Evolutionary conservation across 2,329 filamentous ascomycete species (phyloP).

Genomic region (Catunica adiposa): DNA sequence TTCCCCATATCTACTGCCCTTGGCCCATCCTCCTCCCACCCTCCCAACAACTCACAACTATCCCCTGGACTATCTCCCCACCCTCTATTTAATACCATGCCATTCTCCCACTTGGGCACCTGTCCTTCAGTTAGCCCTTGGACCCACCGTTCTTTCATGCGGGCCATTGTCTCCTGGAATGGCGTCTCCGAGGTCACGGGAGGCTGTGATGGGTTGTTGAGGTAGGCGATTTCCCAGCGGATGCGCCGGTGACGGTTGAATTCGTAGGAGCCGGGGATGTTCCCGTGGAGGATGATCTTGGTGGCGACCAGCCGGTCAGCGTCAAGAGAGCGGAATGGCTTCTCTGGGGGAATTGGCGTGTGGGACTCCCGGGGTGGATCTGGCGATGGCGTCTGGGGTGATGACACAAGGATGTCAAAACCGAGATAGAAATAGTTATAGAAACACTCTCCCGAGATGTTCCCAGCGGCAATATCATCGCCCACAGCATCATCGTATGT

Average conservation of each 20-base stretch:
- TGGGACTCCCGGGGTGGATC: constrained; percentile 34
- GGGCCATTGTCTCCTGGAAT: constrained; percentile 55
- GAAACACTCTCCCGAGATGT: constrained; percentile 60
- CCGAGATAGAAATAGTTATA: constrained; percentile 97
- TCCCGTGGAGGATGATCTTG: constrained; percentile 86
- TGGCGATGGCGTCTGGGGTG: constrained; percentile 48
- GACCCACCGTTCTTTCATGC: constrained; percentile 54
- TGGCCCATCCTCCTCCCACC: constrained; percentile 60
- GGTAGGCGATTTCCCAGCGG: constrained; percentile 62
- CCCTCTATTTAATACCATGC: constrained; percentile 82
- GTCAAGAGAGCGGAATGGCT: constrained; percentile 22
- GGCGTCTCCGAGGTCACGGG: constrained; percentile 52
- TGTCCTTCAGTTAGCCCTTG: constrained; percentile 41
- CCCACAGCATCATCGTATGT: constrained; percentile 40
- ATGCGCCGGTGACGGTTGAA: constrained; percentile 89
- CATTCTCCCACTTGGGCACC: constrained; percentile 36
- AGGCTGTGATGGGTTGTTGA: constrained; percentile 18
- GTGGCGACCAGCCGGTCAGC: constrained; percentile 63
- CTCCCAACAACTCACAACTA: constrained; percentile 69
- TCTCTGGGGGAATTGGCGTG: constrained; percentile 15
- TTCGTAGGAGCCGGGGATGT: constrained; percentile 86
- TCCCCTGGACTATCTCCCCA: constrained; percentile 86
- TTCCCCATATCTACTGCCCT: constrained; percentile 19
- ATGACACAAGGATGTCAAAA: constrained; percentile 83
- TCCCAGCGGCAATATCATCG: constrained; percentile 37